Percentiles rank a stretch among this genome's conserved stretches.
phyloP scores from a whole-genome alignment of 1,284 basidiomycete species.

The Trametes hirsuta region DNA sequence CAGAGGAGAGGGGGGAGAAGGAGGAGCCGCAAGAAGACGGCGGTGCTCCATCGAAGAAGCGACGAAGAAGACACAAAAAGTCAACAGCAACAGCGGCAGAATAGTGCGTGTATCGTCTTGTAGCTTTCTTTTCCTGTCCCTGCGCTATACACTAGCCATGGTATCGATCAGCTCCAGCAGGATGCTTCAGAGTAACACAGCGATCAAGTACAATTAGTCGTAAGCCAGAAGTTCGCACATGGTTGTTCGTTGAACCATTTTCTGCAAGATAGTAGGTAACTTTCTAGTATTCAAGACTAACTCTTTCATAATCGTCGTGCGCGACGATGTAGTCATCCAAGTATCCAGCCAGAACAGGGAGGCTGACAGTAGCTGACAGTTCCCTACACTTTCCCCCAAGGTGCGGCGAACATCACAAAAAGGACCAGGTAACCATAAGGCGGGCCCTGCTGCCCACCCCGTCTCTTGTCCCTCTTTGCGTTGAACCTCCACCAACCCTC shows the following conservation, averaged over 20 bases:
- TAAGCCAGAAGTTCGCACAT: background rate
- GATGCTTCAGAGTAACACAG: background rate
- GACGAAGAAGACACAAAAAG: slow-evolving; percentile 22
- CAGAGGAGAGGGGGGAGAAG: slow-evolving; percentile 15
- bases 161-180: background rate
- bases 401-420: no score
- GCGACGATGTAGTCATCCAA: no score
- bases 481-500: slow-evolving; percentile 1
- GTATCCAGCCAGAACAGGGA: no score
- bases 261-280: no score
- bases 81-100: slow-evolving; percentile 9
- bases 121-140: background rate
- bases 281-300: no score
- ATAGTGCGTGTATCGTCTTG: background rate
- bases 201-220: background rate
- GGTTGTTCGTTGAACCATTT: background rate
- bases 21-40: slow-evolving; percentile 7
- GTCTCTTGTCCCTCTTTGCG: slow-evolving; percentile 1
- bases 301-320: no score
- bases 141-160: background rate
- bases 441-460: background rate
- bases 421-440: no score
- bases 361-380: no score
- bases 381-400: no score
- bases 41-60: slow-evolving; percentile 19